Conservation (phyloP, 805 yeast genomes). For the Yarrowia sp. region DNA sequence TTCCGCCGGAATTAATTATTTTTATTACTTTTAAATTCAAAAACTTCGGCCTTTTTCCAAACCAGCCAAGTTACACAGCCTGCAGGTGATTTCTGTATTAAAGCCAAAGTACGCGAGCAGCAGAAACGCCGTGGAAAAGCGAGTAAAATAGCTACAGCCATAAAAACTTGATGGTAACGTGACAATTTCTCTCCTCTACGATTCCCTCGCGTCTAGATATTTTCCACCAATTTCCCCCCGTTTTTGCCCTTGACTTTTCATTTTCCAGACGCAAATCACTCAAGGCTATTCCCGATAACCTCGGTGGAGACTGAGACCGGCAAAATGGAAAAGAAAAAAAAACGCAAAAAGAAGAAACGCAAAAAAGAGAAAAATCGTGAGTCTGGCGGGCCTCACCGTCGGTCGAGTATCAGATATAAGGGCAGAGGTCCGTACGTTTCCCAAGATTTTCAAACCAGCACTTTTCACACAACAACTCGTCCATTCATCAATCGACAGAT, state of each 20-base stretch:
- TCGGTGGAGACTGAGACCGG: slow-evolving; percentile 4
- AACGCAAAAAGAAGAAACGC: neutral
- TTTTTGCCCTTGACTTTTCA: neutral
- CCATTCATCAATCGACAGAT: neutral
- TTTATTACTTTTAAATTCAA: neutral
- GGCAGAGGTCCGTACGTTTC: neutral
- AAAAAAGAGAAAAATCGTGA: neutral
- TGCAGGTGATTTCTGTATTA: neutral
- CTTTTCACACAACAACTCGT: neutral
- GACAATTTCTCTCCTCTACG: no score
- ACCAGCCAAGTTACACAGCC: neutral
- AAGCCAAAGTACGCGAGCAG: neutral
- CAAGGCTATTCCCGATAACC: neutral
- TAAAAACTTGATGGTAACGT: neutral
- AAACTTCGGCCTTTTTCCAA: neutral
- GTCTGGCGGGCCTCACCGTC: neutral
- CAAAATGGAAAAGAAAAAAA: neutral
- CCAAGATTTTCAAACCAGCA: neutral
- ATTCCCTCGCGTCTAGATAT: no score
- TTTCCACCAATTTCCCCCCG: no score
- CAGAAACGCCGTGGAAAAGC: neutral
- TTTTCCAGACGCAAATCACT: neutral
- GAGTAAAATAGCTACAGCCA: neutral
- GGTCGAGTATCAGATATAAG: neutral
- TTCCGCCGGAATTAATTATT: neutral